phyloP scores from a whole-genome alignment of 1,139 yeast species.

The Taphrina deformans region DNA sequence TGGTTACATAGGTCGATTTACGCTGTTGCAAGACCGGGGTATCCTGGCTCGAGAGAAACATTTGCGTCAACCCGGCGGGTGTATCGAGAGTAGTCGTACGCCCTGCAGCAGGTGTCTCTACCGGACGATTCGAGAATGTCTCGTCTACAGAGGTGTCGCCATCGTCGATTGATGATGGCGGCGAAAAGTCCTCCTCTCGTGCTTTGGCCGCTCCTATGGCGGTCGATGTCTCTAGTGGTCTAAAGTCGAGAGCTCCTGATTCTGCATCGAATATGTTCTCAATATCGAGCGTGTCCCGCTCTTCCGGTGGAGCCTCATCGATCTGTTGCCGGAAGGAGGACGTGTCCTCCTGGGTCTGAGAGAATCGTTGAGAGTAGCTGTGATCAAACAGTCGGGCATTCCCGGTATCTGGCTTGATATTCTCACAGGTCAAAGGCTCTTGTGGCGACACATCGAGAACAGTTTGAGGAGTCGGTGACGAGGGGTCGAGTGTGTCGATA shows the following conservation, averaged over 20 bases:
- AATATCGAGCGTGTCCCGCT: background rate
- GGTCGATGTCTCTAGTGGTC: conserved; percentile 9
- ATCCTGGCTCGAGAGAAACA: conserved; percentile 31
- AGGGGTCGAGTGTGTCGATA: background rate
- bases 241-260: background rate
- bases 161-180: conserved; percentile 1
- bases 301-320: conserved; percentile 15
- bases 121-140: background rate
- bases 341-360: conserved; percentile 31
- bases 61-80: conserved; percentile 24
- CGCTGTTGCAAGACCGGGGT: conserved; percentile 30
- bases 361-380: conserved; percentile 16
- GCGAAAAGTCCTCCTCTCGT: background rate
- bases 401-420: background rate
- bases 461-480: background rate
- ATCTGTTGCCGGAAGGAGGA: conserved; percentile 19
- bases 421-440: background rate
- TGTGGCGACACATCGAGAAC: background rate
- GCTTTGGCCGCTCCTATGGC: background rate
- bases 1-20: conserved; percentile 22
- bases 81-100: conserved; percentile 11
- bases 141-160: background rate
- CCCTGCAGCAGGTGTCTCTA: conserved; percentile 1
- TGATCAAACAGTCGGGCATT: background rate
- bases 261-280: conserved; percentile 16